Conservation (phyloP, 1,284 basidiomycete genomes). For the Puccinia polysora region DNA sequence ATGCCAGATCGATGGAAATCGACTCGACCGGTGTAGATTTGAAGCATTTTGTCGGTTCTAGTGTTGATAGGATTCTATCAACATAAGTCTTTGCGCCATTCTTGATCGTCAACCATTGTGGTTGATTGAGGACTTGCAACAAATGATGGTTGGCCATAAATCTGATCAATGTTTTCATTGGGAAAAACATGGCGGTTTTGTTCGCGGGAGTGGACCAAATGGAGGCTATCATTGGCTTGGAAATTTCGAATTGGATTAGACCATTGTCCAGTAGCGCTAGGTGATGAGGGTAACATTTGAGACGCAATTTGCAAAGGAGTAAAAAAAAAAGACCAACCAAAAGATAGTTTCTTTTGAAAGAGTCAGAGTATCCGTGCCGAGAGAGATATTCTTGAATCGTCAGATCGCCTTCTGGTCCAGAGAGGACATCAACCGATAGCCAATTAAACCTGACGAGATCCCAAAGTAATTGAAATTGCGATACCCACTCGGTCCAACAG, state of each 20-base stretch:
- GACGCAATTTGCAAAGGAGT: background rate
- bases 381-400: conserved; percentile 69
- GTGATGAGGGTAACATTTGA: conserved; percentile 7
- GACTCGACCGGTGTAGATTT: conserved; percentile 60
- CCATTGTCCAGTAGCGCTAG: conserved; percentile 16
- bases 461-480: conserved; percentile 71
- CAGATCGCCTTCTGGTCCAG: conserved; percentile 54
- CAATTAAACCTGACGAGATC: conserved; percentile 74
- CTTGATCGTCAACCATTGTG: conserved; percentile 69
- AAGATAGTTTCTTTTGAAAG: conserved; percentile 72
- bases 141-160: conserved; percentile 77
- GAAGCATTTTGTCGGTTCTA: conserved; percentile 61
- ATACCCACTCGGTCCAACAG: conserved; percentile 57
- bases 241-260: background rate
- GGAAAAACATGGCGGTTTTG: conserved; percentile 67
- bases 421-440: conserved; percentile 57
- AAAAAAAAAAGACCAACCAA: conserved; percentile 59
- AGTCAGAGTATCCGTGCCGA: conserved; percentile 64
- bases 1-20: conserved; percentile 44
- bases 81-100: conserved; percentile 69
- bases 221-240: conserved; percentile 71
- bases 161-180: conserved; percentile 66
- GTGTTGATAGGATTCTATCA: conserved; percentile 60
- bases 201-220: conserved; percentile 77
- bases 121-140: conserved; percentile 68